Percentiles rank a stretch among this genome's conserved stretches.
Evolutionary conservation across 176 grass and related monocot species (phyloP).

Genomic region (Musa troglodytarum): DNA sequence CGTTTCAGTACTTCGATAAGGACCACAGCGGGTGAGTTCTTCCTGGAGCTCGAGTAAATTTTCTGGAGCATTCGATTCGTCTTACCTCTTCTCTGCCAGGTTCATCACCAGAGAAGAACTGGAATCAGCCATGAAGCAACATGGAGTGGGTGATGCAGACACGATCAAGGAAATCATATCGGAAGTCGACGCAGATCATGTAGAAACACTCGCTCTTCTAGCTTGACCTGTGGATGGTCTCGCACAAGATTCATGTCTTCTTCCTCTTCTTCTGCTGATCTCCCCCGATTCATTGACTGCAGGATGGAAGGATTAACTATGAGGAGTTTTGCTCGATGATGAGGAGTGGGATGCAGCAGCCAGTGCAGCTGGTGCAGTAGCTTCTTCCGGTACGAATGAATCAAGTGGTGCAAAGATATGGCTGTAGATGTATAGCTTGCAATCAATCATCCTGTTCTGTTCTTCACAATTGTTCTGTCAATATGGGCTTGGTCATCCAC

Average conservation of each 20-base stretch:
- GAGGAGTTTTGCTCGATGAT: conserved; percentile 95
- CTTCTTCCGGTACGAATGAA: neutral
- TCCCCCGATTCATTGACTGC: neutral
- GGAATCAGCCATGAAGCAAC: conserved; percentile 71
- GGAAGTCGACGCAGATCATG: conserved; percentile 92
- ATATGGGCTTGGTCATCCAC: neutral
- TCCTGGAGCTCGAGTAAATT: neutral
- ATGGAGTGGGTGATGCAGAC: conserved; percentile 68
- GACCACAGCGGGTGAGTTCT: conserved; percentile 72
- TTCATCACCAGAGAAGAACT: conserved; percentile 93
- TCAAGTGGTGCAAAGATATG: neutral
- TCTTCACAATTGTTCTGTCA: neutral
- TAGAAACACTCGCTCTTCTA: conserved; percentile 15
- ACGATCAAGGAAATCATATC: conserved; percentile 97
- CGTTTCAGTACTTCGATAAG: conserved; percentile 93
- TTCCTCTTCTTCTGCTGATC: conserved; percentile 2
- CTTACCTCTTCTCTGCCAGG: conserved; percentile 23
- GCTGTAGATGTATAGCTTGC: neutral
- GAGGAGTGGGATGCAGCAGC: conserved; percentile 79
- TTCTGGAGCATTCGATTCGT: neutral
- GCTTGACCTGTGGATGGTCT: no score
- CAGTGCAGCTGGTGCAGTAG: conserved; percentile 55
- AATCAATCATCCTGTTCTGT: neutral
- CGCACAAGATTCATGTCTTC: neutral
- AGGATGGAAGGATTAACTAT: conserved; percentile 97